Evolutionary conservation across 2,329 filamentous ascomycete genomes (phyloP).

Genomic region (Colletotrichum camelliae): DNA sequence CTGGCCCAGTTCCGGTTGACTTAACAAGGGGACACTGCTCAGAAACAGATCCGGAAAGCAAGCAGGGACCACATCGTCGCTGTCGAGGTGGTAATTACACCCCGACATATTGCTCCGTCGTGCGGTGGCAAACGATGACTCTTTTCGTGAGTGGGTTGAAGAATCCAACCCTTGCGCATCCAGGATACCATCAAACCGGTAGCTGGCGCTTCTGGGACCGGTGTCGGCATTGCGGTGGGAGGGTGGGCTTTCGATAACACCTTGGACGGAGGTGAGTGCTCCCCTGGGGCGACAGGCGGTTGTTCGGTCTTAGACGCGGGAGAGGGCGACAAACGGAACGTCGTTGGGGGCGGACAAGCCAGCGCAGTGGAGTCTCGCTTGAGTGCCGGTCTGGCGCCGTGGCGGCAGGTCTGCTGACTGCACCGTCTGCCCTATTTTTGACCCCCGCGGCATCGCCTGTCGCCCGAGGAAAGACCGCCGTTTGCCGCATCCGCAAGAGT

Average conservation of each 20-base stretch:
- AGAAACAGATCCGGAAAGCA: not conserved
- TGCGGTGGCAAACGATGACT: not conserved
- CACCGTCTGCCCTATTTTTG: not conserved
- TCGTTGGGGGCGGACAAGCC: not conserved
- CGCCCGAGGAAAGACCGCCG: not conserved
- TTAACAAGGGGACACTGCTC: not conserved
- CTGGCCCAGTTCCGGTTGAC: not conserved
- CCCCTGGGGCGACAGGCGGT: not conserved
- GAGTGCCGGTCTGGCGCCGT: not conserved
- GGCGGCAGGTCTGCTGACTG: conserved; percentile 15
- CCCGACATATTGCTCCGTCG: not conserved
- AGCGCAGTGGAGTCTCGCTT: not conserved
- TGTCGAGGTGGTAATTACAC: not conserved
- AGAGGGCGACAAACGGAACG: not conserved
- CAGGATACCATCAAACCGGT: not conserved
- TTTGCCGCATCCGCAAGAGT: conserved; percentile 5
- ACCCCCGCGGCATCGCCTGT: not conserved
- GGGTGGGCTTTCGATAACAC: not conserved
- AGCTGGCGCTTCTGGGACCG: not conserved
- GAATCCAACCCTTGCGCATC: not conserved
- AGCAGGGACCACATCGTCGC: not conserved
- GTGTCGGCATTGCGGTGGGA: not conserved
- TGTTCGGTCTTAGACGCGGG: conserved; percentile 12
- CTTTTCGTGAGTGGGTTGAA: not conserved
- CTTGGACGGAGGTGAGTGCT: not conserved